Conservation (phyloP, 192 early-diverging fungal genomes). For the Entophlyctis helioformis region DNA sequence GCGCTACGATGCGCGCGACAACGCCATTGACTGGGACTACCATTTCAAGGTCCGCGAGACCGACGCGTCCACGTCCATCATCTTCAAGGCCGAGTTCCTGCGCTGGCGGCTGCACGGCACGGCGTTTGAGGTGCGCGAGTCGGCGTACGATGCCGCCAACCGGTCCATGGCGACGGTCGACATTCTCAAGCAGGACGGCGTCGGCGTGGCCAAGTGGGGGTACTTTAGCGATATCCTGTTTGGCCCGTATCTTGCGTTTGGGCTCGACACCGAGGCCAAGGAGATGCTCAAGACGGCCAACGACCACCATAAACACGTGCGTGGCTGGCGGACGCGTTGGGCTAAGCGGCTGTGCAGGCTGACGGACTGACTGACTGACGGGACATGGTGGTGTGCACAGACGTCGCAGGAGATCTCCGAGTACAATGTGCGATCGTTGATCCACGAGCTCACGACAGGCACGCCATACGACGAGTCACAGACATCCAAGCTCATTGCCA, state of each 20-base stretch:
- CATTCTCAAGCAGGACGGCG: conserved; percentile 5
- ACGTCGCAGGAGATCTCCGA: conserved; percentile 9
- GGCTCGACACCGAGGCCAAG: conserved; percentile 31
- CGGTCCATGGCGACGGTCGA: conserved; percentile 35
- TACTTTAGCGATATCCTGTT: conserved; percentile 38
- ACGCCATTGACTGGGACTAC: conserved; percentile 48
- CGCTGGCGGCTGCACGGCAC: conserved; percentile 26
- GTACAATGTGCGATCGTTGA: conserved; percentile 10
- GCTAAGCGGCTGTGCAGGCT: no score
- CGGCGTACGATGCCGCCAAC: conserved; percentile 18
- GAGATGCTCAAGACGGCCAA: conserved; percentile 30
- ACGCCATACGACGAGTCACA: not conserved
- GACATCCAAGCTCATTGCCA: not conserved
- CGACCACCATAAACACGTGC: conserved; percentile 17
- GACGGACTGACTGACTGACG: no score
- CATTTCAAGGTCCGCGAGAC: conserved; percentile 40
- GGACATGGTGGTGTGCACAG: not conserved
- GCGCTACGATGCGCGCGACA: conserved; percentile 37
- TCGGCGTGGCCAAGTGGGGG: conserved; percentile 36
- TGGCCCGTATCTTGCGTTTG: conserved; percentile 43
- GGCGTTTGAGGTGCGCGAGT: conserved; percentile 30
- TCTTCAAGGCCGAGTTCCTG: conserved; percentile 20
- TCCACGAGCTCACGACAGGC: conserved; percentile 9
- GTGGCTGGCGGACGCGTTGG: no score
- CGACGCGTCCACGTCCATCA: no score